Evolutionary conservation across 2,329 filamentous ascomycete species (phyloP).

Genomic region (Pseudovirgaria hyperparasitica): DNA sequence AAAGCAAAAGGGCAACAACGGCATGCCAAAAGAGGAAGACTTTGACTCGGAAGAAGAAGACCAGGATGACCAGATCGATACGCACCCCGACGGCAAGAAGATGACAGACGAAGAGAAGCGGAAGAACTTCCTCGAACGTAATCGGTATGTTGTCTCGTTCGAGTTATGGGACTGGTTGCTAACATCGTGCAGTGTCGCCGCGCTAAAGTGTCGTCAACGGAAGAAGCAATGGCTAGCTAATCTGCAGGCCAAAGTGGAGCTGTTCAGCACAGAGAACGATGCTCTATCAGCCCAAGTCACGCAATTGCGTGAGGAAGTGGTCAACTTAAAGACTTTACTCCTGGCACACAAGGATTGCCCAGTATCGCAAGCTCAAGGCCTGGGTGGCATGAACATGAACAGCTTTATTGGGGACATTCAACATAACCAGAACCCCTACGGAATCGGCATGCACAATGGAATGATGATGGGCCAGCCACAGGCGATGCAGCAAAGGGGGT

Average conservation of each 20-base stretch:
- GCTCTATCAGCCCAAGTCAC: constrained; percentile 71
- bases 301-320: constrained; percentile 78
- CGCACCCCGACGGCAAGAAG: constrained; percentile 48
- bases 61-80: constrained; percentile 22
- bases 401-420: constrained; percentile 33
- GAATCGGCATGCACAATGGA: constrained; percentile 30
- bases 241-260: constrained; percentile 84
- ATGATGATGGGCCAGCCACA: constrained; percentile 26
- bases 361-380: constrained; percentile 74
- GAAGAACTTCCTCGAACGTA: constrained; percentile 93
- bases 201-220: constrained; percentile 88
- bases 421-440: constrained; percentile 35
- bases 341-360: constrained; percentile 95
- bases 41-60: constrained; percentile 43
- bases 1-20: constrained; percentile 52
- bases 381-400: constrained; percentile 40
- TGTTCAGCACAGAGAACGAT: constrained; percentile 88
- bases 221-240: constrained; percentile 99
- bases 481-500: constrained; percentile 16
- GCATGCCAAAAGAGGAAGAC: constrained; percentile 31
- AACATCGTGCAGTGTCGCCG: constrained; percentile 58
- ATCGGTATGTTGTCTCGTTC: constrained; percentile 52
- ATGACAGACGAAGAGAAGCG: constrained; percentile 99
- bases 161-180: constrained; percentile 7
- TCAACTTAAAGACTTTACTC: constrained; percentile 84